Base-by-base conservation (phyloP, 192 early-diverging fungal genomes). In the Backusella westeae region DNA sequence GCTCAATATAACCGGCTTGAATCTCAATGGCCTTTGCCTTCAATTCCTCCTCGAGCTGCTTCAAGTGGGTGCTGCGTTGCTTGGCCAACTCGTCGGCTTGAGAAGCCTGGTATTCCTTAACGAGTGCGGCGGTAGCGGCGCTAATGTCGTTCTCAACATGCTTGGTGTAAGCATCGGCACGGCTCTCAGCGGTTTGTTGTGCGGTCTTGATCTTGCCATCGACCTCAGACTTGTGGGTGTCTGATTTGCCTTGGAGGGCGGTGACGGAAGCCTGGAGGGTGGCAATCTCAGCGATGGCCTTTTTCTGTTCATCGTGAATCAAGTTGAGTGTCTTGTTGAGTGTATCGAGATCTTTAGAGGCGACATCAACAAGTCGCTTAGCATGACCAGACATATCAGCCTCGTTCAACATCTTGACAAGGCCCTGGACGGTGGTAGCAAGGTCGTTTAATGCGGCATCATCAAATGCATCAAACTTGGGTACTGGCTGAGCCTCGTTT, bases 1-100 rank as follows among this genome's bases (percentile, higher is more conserved):
- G 88, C 14, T 89, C 85, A 63, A 89, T 85, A 87, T 92, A 97
- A 68, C 86, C 82, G 35, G 89, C 84, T 82, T 96, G 91, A 75
- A 96, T 84, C 26, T 90, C 84, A 69, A 88, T 83, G 29, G 87
- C 86, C 77, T 96, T 93, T 44, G 79, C 77, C 53, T 80, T 69
- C 42, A 96, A 88, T 77, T 91, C 90, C 9, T 77, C 66, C 26
- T 86, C 80, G 46, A 95, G 83, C 46, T 86, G 82, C 77, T 34
- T 38, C 8, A 75, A 6, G 17, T 65, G 44, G n/a, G 36, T n/a
- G 52, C 59, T 44, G 36, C 80, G 80, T 21, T 81, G 73, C 7
- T 52, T 32, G 17, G 69, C 69, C 36, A 81, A 70, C 26, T 75
- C 72, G 8, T 75, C 41, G 23, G 67, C 67, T 21, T 73, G 29